These are phyloP conservation scores for Nicotiana attenuata DNA, from an alignment of 257 asterid species.

Conservation along the genomic window DNA sequence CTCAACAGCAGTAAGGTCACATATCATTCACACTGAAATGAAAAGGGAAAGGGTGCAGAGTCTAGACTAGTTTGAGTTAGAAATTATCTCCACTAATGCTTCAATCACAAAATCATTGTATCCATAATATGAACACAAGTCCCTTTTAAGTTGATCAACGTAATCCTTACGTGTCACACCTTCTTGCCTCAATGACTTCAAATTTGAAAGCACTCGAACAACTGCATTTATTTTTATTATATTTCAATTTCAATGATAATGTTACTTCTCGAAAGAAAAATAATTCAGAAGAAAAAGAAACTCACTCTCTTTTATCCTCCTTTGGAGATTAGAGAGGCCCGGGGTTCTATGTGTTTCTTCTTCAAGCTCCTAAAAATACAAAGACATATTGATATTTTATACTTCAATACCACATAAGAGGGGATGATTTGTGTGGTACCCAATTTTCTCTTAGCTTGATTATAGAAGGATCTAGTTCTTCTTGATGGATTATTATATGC, in stretches of 20 bases:
- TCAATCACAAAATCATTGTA: constrained; percentile 84
- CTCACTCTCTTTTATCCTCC: constrained; percentile 89
- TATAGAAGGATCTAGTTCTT: too few species aligned
- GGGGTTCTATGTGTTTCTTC: constrained; percentile 79
- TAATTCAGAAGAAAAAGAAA: background rate
- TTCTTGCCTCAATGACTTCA: constrained; percentile 67
- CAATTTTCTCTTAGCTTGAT: too few species aligned
- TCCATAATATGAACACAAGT: constrained; percentile 72
- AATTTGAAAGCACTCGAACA: constrained; percentile 78
- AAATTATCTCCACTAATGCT: constrained; percentile 67
- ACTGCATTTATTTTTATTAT: constrained; percentile 43
- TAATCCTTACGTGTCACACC: constrained; percentile 77
- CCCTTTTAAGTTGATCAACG: constrained; percentile 63
- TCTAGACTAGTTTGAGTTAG: background rate
- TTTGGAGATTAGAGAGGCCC: constrained; percentile 64
- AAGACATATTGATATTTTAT: too few species aligned
- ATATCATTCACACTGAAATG: constrained; percentile 5
- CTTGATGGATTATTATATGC: too few species aligned
- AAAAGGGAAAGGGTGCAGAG: background rate
- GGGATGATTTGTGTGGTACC: too few species aligned
- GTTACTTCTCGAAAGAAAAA: background rate
- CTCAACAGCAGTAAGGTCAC: constrained; percentile 41
- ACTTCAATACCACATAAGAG: too few species aligned
- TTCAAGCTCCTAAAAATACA: constrained; percentile 59
- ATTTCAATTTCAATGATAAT: constrained; percentile 9